A percentile compares a stretch with the other conserved stretches of the same genome.
phyloP scores from a whole-genome alignment of 2,329 filamentous ascomycete genomes.

The Anthostomella pinea region DNA sequence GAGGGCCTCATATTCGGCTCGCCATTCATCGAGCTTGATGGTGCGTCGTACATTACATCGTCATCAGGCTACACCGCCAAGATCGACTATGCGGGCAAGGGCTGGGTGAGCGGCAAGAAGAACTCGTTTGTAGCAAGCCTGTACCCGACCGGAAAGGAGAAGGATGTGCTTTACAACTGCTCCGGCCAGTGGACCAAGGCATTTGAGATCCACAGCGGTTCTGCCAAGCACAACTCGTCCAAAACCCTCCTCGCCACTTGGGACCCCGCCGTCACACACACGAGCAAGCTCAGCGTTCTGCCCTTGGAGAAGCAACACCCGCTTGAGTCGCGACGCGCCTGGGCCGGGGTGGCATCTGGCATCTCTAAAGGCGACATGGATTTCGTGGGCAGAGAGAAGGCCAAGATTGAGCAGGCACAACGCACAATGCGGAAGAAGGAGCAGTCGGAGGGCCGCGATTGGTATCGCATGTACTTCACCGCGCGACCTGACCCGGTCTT shows the following conservation, averaged over 20 bases:
- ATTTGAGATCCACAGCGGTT: constrained; percentile 32
- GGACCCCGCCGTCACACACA: constrained; percentile 34
- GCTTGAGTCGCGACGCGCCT: constrained; percentile 77
- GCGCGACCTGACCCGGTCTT: constrained; percentile 45
- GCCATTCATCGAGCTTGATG: constrained; percentile 47
- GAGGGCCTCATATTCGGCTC: constrained; percentile 46
- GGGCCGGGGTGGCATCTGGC: constrained; percentile 71
- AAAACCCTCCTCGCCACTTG: constrained; percentile 35
- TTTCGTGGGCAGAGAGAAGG: constrained; percentile 67
- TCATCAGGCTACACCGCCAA: constrained; percentile 45
- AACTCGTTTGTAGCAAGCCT: constrained; percentile 46
- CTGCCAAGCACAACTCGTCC: constrained; percentile 29
- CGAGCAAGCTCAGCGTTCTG: constrained; percentile 31
- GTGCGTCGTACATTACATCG: constrained; percentile 44
- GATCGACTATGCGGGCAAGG: constrained; percentile 45
- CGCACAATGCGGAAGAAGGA: constrained; percentile 62
- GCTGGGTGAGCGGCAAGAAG: constrained; percentile 42
- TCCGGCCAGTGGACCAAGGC: constrained; percentile 43
- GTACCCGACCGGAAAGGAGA: constrained; percentile 37
- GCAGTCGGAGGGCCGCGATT: constrained; percentile 60
- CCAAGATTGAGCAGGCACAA: constrained; percentile 78
- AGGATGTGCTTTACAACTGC: constrained; percentile 36
- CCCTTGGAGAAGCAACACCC: constrained; percentile 71
- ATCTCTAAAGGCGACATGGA: constrained; percentile 76
- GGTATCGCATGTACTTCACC: constrained; percentile 84